These are phyloP conservation scores for Larix kaempferi DNA, from an alignment of 75 land plant species.

Conservation along the genomic window DNA sequence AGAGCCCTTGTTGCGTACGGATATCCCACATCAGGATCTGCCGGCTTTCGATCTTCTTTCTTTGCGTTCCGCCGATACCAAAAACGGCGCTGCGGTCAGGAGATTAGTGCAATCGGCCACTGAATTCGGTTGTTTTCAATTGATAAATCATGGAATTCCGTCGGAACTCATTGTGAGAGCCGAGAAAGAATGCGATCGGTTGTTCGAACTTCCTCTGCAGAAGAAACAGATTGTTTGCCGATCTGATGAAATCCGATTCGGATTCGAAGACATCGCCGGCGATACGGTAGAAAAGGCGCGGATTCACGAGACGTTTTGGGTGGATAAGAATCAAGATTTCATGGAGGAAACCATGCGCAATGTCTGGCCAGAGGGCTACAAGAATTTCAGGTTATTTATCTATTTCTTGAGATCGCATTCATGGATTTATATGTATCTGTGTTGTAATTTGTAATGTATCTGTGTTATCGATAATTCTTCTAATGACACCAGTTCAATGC, in stretches of 20 bases:
- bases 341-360: not conserved
- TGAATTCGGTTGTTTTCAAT: constrained; percentile 35
- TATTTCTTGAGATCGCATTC: not conserved
- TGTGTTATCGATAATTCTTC: too few relatives aligned
- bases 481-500: too few relatives aligned
- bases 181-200: constrained; percentile 5
- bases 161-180: constrained; percentile 8
- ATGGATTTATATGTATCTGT: too few relatives aligned
- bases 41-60: constrained; percentile 2
- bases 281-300: not conserved
- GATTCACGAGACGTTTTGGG: not conserved
- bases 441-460: too few relatives aligned
- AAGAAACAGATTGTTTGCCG: constrained; percentile 10
- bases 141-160: constrained; percentile 43
- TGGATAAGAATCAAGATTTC: not conserved
- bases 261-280: constrained; percentile 1
- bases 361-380: not conserved
- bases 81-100: not conserved
- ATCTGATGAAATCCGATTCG: not conserved
- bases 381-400: constrained; percentile 6
- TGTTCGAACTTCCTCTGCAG: constrained; percentile 14
- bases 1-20: constrained; percentile 20
- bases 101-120: constrained; percentile 14
- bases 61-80: not conserved
- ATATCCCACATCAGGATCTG: constrained; percentile 12